Evolutionary conservation across 2,329 filamentous ascomycete species (phyloP).

Genomic region (Orbilia blumenaviensis): DNA sequence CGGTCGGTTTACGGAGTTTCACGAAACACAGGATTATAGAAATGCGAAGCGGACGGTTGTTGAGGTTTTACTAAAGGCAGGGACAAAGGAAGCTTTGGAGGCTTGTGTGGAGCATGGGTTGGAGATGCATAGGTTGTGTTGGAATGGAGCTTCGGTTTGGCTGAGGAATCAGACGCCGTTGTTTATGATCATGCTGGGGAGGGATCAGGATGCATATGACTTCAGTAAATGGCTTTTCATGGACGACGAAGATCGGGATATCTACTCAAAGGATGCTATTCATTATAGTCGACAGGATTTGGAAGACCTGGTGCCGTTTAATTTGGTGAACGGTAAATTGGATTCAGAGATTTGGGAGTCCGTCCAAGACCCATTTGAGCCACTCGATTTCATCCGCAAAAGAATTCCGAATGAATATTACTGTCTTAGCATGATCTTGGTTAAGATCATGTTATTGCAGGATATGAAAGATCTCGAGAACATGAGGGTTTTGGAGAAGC

Average conservation of each 20-base stretch:
- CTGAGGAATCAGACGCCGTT: constrained; percentile 30
- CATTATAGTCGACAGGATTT: constrained; percentile 27
- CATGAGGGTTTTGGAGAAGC: background rate
- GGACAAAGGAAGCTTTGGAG: constrained; percentile 20
- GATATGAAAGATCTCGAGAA: constrained; percentile 38
- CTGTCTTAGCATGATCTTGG: constrained; percentile 24
- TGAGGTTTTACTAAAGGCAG: constrained; percentile 17
- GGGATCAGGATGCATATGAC: constrained; percentile 33
- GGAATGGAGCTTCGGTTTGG: constrained; percentile 35
- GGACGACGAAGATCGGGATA: constrained; percentile 30
- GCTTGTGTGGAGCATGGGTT: constrained; percentile 29
- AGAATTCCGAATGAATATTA: constrained; percentile 33
- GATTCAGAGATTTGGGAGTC: constrained; percentile 32
- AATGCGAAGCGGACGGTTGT: constrained; percentile 19
- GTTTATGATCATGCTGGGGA: constrained; percentile 31
- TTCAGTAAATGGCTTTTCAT: constrained; percentile 42
- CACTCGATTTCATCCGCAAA: constrained; percentile 34
- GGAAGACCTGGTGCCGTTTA: constrained; percentile 29
- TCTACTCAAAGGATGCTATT: constrained; percentile 19
- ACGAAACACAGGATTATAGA: constrained; percentile 21
- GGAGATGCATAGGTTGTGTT: constrained; percentile 27
- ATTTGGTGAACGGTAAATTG: constrained; percentile 22
- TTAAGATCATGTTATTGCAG: constrained; percentile 31
- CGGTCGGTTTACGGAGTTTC: constrained; percentile 29
- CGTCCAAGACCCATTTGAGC: constrained; percentile 25